A percentile compares a stretch with the other conserved stretches of the same genome.
phyloP scores from a whole-genome alignment of 208 protist genomes.

The Crithidia sp. region DNA sequence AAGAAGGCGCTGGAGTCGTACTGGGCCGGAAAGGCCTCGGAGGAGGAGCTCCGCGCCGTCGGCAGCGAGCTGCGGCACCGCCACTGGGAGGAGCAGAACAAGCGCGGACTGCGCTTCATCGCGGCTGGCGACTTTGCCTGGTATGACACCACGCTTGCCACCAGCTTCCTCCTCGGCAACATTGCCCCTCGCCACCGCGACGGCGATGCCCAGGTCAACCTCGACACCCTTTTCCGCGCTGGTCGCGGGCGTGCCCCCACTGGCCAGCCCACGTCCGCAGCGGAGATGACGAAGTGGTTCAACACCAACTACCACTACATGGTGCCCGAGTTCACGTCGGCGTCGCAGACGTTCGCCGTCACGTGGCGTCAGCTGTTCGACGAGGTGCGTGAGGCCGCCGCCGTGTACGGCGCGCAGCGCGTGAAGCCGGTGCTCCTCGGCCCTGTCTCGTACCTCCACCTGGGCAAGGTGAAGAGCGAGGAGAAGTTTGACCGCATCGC shows the following conservation, averaged over 20 bases:
- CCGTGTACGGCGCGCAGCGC: conserved; percentile 33
- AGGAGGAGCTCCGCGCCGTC: conserved; percentile 45
- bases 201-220: conserved; percentile 25
- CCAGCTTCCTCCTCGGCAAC: conserved; percentile 73
- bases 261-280: conserved; percentile 52
- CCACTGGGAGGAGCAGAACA: conserved; percentile 1
- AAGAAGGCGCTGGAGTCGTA: conserved; percentile 88
- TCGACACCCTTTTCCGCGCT: conserved; percentile 89
- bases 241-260: conserved; percentile 71
- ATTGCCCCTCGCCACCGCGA: conserved; percentile 66
- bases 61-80: conserved; percentile 1
- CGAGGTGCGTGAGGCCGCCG: conserved; percentile 68
- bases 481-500: conserved; percentile 50
- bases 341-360: conserved; percentile 38
- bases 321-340: conserved; percentile 84
- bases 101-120: conserved; percentile 6
- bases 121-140: conserved; percentile 71
- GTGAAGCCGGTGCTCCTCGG: conserved; percentile 83
- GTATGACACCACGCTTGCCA: conserved; percentile 85
- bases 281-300: conserved; percentile 95
- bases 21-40: conserved; percentile 71
- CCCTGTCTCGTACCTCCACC: conserved; percentile 77
- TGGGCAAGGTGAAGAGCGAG: conserved; percentile 70
- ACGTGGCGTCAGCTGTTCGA: conserved; percentile 55
- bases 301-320: conserved; percentile 95